Base-by-base conservation (phyloP, 176 grass and related monocot species). In the Rhynchospora pubera region DNA sequence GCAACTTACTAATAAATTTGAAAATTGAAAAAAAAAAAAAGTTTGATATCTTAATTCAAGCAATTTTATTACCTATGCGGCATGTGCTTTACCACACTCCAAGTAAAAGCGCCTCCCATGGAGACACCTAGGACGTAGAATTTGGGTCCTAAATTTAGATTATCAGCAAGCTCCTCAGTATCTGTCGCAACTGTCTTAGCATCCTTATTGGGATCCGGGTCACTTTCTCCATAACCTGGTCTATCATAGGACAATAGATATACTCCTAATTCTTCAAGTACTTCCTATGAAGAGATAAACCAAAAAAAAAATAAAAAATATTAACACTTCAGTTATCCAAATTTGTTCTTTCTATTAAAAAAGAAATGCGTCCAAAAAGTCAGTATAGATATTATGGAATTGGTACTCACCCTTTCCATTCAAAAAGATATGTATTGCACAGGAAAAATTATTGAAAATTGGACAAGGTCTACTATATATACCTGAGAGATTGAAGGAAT, bases 41-140 rank as follows among this genome's bases (percentile, higher is more conserved):
- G 18, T 19, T 3, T 19, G 21, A 3, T 60, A 79, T 60, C 14
- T 42, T 44, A 21, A 51, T 2, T 81, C 43, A 7, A 2, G 30
- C 8, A 42, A 32, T 13, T 62, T 0, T 9, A 6, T 22, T 83
- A 91, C 91, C 91, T 90, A 62, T 93, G 79, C 9, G 91, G 86
- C 77, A 97, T 93, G 86, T 97, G 63, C 57, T 87, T 89, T 67
- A 97, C 73, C 85, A 88, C 91, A 83, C 89, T 92, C 89, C 94
- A 93, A 87, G 88, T 88, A 85, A 93, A 82, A 80, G 89, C 79
- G 6, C 89, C 91, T 47, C 94, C 91, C 89, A 93, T 87, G 51
- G 91, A 97, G 84, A 63, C 88, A 8, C 91, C 94, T 16, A 68
- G 58, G 65, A 93, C 85, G 67, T 93, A 64, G 76, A 97, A 93